Base-by-base conservation (phyloP, 2,329 filamentous ascomycete genomes). In the Colletotrichum noveboracense region DNA sequence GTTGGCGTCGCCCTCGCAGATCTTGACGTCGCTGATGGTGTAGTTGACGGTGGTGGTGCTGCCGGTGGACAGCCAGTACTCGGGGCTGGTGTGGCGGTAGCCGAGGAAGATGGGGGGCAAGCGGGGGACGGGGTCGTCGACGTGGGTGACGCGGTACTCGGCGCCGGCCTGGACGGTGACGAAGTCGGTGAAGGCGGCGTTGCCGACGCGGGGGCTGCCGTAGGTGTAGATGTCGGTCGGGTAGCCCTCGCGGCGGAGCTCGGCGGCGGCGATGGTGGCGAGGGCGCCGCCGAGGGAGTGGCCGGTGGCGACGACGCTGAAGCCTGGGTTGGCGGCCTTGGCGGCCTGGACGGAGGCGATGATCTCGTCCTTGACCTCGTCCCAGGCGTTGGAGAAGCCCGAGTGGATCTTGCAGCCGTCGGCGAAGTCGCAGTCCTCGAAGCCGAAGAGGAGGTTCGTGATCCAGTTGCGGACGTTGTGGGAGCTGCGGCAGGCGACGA, bases 271-370 rank as follows among this genome's bases (percentile, higher is more conserved):
- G 6, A 95, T 81, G 8, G 89, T 91, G 52, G 89, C 91, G 3
- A 95, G 85, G 8, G 92, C 92, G 30, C 87, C 93, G 64, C 93
- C 93, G 6, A 95, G 90, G 12, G 91, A 93, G 85, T 95, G 93
- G 43, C 93, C 94, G 0, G 92, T 92, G n/a, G 89, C 82, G 21
- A 93, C 81, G 80, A 94, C 80, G 61, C 82, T 82, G 85, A 89
- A 93, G 64, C 75, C 77, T 1, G 92, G 91, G 83, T 91, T 83
- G 32, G 85, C 81, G 2, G 80, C 79, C 55, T 80, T 81, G 5
- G 90, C 90, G 2, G 81, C 74, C 24, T 82, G 77, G 26, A 94
- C 80, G 69, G 86, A 87, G 2, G 80, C 77, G 8, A 89, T 78
- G 18, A 89, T 87, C 6, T 80, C 78, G 3, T 72, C 69, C 16